Percentiles rank a stretch among this genome's conserved stretches.
These are phyloP conservation scores for Pontederia crassipes DNA, from an alignment of 176 grass and related monocot species.

Conservation along the genomic window DNA sequence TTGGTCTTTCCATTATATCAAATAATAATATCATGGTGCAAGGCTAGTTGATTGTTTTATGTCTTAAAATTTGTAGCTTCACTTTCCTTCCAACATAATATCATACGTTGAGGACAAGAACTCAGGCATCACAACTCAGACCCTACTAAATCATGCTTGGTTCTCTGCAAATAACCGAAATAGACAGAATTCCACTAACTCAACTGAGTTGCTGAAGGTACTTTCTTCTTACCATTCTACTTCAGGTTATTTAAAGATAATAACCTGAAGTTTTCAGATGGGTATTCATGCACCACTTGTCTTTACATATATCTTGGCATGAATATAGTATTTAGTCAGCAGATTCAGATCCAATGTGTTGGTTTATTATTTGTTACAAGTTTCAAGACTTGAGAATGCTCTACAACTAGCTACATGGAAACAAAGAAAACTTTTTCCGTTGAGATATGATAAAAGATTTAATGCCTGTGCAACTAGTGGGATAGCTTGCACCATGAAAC, in stretches of 20 bases:
- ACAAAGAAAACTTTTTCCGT: too few species aligned
- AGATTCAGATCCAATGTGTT: too few species aligned
- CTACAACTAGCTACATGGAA: too few species aligned
- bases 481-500: too few species aligned
- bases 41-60: constrained; percentile 6
- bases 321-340: too few species aligned
- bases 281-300: too few species aligned
- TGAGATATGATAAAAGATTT: too few species aligned
- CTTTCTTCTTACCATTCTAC: background rate
- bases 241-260: background rate
- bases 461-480: too few species aligned
- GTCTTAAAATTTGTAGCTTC: constrained; percentile 29
- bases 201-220: constrained; percentile 69
- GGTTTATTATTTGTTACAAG: too few species aligned
- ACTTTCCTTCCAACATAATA: constrained; percentile 71
- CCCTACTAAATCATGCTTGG: constrained; percentile 74
- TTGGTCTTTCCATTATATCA: background rate
- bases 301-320: too few species aligned
- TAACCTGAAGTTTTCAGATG: too few species aligned
- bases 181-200: constrained; percentile 42
- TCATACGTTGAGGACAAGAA: constrained; percentile 83
- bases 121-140: constrained; percentile 81
- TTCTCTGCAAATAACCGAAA: constrained; percentile 61
- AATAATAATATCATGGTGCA: background rate
- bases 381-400: too few species aligned